A percentile compares a stretch with the other conserved stretches of the same genome.
Conservation (phyloP, 108 stramenopile genomes). For the Craspedostauros australis region DNA sequence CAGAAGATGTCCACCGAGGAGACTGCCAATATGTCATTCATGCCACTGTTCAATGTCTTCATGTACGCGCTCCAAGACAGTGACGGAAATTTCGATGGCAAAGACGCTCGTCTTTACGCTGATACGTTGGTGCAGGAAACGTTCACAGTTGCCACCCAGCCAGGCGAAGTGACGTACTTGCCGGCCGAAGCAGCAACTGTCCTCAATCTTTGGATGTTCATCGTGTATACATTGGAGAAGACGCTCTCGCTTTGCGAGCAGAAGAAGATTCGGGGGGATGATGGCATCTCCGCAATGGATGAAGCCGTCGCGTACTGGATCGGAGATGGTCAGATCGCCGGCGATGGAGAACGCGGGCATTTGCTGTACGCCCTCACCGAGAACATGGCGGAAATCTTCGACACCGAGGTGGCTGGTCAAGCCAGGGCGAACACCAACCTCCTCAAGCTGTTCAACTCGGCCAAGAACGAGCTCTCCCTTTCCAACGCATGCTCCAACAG, state of each 20-base stretch:
- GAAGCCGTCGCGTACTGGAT: constrained; percentile 70
- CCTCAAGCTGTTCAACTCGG: constrained; percentile 68
- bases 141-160: constrained; percentile 22
- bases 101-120: constrained; percentile 48
- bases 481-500: constrained; percentile 63
- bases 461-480: constrained; percentile 62
- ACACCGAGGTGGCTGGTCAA: constrained; percentile 21
- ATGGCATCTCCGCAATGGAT: constrained; percentile 58
- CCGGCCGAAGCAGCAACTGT: constrained; percentile 62
- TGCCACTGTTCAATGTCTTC: constrained; percentile 64
- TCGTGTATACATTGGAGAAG: constrained; percentile 53
- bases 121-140: constrained; percentile 53
- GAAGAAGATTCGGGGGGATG: constrained; percentile 28
- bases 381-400: constrained; percentile 36
- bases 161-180: constrained; percentile 10
- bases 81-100: constrained; percentile 43
- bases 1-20: constrained; percentile 46
- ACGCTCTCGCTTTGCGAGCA: constrained; percentile 33
- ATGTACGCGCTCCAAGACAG: constrained; percentile 51
- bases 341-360: constrained; percentile 43
- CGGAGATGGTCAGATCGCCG: constrained; percentile 59
- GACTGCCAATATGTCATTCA: constrained; percentile 40
- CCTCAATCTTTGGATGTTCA: constrained; percentile 75
- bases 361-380: constrained; percentile 61
- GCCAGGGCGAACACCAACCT: constrained; percentile 45